phyloP scores from a whole-genome alignment of 2,329 filamentous ascomycete species.

The Exserohilum turcica region DNA sequence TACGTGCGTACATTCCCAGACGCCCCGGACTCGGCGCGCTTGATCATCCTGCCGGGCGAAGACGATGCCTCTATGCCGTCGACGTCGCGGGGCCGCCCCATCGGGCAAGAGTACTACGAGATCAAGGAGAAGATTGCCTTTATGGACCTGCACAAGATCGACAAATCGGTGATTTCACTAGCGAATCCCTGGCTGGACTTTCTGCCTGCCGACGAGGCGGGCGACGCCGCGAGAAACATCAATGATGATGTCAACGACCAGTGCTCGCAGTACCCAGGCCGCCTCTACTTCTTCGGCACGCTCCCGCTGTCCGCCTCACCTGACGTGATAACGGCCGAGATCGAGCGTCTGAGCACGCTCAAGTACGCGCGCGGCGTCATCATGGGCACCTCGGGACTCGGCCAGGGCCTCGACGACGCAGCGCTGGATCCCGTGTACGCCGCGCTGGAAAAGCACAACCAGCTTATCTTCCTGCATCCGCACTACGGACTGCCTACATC shows the following conservation, averaged over 20 bases:
- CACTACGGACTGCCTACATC: conserved; percentile 85
- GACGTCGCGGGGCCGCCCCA: conserved; percentile 73
- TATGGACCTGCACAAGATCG: conserved; percentile 83
- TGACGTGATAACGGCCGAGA: conserved; percentile 66
- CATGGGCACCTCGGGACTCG: conserved; percentile 82
- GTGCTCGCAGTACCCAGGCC: conserved; percentile 68
- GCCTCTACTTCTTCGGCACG: conserved; percentile 82
- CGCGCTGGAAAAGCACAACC: conserved; percentile 66
- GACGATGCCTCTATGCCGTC: conserved; percentile 58
- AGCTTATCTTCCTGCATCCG: conserved; percentile 83
- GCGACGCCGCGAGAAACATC: conserved; percentile 66
- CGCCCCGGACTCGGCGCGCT: conserved; percentile 61
- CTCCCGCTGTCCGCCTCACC: conserved; percentile 74
- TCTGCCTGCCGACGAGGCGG: conserved; percentile 65
- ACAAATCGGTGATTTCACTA: conserved; percentile 82
- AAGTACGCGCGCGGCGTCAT: conserved; percentile 82
- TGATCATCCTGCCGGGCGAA: conserved; percentile 68
- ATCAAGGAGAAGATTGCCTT: conserved; percentile 80
- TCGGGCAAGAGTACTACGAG: conserved; percentile 82
- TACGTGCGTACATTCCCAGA: conserved; percentile 69
- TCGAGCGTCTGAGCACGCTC: conserved; percentile 65
- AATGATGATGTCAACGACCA: conserved; percentile 79
- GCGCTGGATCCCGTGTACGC: conserved; percentile 72
- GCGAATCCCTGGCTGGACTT: conserved; percentile 97
- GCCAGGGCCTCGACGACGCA: conserved; percentile 79